Base-by-base conservation (phyloP, 139 green algal species). In the Picochlorum sp. region DNA sequence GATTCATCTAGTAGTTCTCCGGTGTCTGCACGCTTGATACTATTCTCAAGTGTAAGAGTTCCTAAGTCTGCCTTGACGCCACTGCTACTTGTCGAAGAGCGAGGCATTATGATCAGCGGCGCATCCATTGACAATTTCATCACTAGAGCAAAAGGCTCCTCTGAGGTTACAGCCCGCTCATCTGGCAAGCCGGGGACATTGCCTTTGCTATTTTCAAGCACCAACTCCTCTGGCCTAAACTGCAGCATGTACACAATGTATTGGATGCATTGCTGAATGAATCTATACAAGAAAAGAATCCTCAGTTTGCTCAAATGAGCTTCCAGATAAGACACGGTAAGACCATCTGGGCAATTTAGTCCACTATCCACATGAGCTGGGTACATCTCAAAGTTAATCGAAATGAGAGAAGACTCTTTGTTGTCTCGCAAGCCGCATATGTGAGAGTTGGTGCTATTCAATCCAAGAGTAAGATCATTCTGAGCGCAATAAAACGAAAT, bases 221-320 rank as follows among this genome's bases (percentile, higher is more conserved):
- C 58, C 58, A 30, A 57, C 21, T 24, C 45, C 58, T 47, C 57
- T 41, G 66, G 76, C 1, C 68, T 58, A 65, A 84, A 56, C 6
- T 58, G 64, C 45, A 86, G 68, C 74, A 82, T 76, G 30, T 71
- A 54, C 7, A 30, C 49, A 37, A 84, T 69, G 64, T 85, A 85
- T 16, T 50, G 20, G 26, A 85, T 61, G 3, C 74, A 59, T 57
- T 85, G 77, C 45, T 73, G 51, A 23, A 97, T 54, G 69, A 96
- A 96, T 57, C 90, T 80, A 57, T 95, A 79, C 56, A 96, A 80
- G 74, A 88, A 95, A 15, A 96, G 79, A 15, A 96, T 47, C 52
- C 85, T 78, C 18, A 97, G 85, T 38, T 84, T 74, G 18, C 56
- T 75, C 41, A 97, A 72, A 26, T 71, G 54, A 6, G 84, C 84